phyloP scores from a whole-genome alignment of 2,329 filamentous ascomycete species.

The Aureobasidium sp. region DNA sequence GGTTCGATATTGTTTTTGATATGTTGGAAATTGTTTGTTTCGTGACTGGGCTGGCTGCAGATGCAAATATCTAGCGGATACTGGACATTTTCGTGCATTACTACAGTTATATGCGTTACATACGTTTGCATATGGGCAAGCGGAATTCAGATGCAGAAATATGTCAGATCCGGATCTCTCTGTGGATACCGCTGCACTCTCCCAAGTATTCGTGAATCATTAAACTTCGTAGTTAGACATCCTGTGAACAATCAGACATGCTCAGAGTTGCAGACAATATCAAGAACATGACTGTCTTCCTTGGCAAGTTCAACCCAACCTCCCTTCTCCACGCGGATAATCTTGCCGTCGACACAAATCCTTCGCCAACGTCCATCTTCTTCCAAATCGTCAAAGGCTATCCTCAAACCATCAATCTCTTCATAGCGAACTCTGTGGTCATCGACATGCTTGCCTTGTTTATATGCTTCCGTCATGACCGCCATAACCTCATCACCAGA shows the following conservation, averaged over 20 bases:
- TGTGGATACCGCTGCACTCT: no score
- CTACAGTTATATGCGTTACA: no score
- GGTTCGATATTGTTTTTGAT: no score
- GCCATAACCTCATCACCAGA: slow-evolving; percentile 62
- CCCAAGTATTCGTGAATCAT: no score
- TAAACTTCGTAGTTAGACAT: no score
- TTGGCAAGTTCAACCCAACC: slow-evolving; percentile 64
- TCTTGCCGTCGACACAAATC: slow-evolving; percentile 87
- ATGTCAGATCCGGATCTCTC: no score
- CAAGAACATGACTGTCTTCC: slow-evolving; percentile 36
- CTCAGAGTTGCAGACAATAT: slow-evolving; percentile 25
- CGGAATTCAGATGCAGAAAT: no score
- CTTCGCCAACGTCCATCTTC: slow-evolving; percentile 70
- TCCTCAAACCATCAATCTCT: slow-evolving; percentile 57
- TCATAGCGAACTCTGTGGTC: slow-evolving; percentile 61
- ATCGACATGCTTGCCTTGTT: slow-evolving; percentile 49
- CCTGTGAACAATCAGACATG: not conserved
- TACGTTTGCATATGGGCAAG: no score
- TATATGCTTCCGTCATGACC: slow-evolving; percentile 62
- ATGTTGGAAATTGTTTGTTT: no score
- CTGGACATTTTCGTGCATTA: no score
- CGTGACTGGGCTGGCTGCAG: no score
- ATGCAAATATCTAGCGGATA: no score
- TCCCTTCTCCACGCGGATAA: slow-evolving; percentile 62
- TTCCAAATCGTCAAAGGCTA: slow-evolving; percentile 63